Conservation (phyloP, 331 rosid species). For the Rhamnella rubrinervis region DNA sequence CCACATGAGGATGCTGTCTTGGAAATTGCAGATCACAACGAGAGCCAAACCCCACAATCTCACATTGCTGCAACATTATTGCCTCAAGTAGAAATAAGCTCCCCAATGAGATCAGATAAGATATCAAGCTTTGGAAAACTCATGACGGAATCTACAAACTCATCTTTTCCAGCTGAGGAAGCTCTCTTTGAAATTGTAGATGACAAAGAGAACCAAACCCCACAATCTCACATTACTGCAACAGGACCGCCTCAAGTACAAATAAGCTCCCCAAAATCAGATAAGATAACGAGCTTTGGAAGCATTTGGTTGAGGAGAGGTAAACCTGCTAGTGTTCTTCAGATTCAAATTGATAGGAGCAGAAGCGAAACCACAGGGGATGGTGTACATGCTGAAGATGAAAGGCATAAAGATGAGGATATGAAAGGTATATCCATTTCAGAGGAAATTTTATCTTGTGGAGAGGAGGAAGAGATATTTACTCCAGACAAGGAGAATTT, state of each 20-base stretch:
- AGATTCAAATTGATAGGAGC: slow-evolving; percentile 38
- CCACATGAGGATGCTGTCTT: too few relatives aligned
- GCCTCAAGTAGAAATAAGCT: not conserved
- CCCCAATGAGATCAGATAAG: slow-evolving; percentile 27
- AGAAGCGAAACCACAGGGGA: slow-evolving; percentile 23
- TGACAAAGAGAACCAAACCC: slow-evolving; percentile 32
- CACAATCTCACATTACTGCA: slow-evolving; percentile 22
- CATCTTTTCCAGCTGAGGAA: slow-evolving; percentile 30
- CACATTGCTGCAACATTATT: too few relatives aligned
- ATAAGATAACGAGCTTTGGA: slow-evolving; percentile 23
- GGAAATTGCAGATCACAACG: too few relatives aligned
- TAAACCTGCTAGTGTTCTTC: slow-evolving; percentile 57
- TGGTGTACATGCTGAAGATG: slow-evolving; percentile 27
- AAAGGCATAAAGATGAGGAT: slow-evolving; percentile 24
- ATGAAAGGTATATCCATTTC: slow-evolving; percentile 14
- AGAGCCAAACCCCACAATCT: too few relatives aligned
- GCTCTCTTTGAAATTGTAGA: slow-evolving; percentile 22
- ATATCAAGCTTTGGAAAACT: slow-evolving; percentile 16
- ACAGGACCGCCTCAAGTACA: slow-evolving; percentile 32
- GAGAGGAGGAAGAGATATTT: slow-evolving; percentile 51
- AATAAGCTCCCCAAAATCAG: slow-evolving; percentile 17
- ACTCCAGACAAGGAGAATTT: slow-evolving; percentile 71
- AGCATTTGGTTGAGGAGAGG: slow-evolving; percentile 71
- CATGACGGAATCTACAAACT: not conserved
- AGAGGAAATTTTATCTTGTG: slow-evolving; percentile 32